A percentile compares a stretch with the other conserved stretches of the same genome.
Evolutionary conservation across 2,329 filamentous ascomycete genomes (phyloP).

Genomic region (Microcyclospora tardicrescens): DNA sequence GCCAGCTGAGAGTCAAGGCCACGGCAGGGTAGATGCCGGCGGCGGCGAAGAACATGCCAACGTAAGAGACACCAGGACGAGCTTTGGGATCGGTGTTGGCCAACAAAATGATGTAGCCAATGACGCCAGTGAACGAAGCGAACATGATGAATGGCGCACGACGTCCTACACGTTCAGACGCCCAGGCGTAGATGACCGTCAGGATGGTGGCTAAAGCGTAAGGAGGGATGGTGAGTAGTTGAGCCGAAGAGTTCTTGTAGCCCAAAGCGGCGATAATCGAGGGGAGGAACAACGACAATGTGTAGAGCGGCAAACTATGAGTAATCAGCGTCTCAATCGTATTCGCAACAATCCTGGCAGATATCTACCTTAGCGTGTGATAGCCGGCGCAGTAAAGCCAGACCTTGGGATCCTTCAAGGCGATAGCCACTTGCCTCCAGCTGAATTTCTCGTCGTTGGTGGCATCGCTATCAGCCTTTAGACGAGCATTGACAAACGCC

Average conservation of each 20-base stretch:
- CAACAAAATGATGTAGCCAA: slow-evolving; percentile 29
- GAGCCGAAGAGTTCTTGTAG: slow-evolving; percentile 33
- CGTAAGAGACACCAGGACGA: slow-evolving; percentile 27
- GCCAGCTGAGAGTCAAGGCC: slow-evolving; percentile 54
- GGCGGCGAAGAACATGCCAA: slow-evolving; percentile 27
- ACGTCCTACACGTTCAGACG: slow-evolving; percentile 45
- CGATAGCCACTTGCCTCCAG: slow-evolving; percentile 52
- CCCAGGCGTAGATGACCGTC: slow-evolving; percentile 45
- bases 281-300: slow-evolving; percentile 33
- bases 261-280: slow-evolving; percentile 54
- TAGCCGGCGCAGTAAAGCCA: slow-evolving; percentile 62
- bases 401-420: slow-evolving; percentile 54
- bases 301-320: slow-evolving; percentile 41
- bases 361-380: slow-evolving; percentile 44
- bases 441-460: slow-evolving; percentile 55
- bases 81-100: slow-evolving; percentile 26
- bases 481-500: slow-evolving; percentile 45
- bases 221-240: slow-evolving; percentile 25
- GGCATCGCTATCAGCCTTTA: slow-evolving; percentile 56
- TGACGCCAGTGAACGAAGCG: slow-evolving; percentile 22
- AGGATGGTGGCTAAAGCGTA: slow-evolving; percentile 37
- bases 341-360: too few species aligned
- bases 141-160: slow-evolving; percentile 54
- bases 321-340: too few species aligned
- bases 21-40: slow-evolving; percentile 55